phyloP scores from a whole-genome alignment of 768 basidiomycete species.

The Auricularia auricula-judae region DNA sequence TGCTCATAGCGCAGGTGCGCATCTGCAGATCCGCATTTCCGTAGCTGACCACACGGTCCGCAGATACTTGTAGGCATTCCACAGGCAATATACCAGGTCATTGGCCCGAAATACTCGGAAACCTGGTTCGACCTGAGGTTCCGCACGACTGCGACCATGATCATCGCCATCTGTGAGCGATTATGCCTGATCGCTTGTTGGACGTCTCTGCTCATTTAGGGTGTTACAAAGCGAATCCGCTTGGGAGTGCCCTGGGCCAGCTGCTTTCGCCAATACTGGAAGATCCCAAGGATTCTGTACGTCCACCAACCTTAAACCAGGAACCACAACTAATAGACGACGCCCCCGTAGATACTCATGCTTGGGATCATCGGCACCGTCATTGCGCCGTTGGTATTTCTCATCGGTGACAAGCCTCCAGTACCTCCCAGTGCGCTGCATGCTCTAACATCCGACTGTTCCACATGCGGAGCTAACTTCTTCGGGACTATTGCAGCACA shows the following conservation, averaged over 20 bases:
- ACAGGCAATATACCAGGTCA: slow-evolving; percentile 64
- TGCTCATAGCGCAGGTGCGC: slow-evolving; percentile 59
- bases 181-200: slow-evolving; percentile 21
- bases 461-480: background rate
- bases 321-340: background rate
- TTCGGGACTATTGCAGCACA: slow-evolving; percentile 10
- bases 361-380: slow-evolving; percentile 63
- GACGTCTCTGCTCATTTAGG: slow-evolving; percentile 13
- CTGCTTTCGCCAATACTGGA: slow-evolving; percentile 55
- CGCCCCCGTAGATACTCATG: slow-evolving; percentile 42
- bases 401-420: slow-evolving; percentile 54
- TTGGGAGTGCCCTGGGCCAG: slow-evolving; percentile 66
- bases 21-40: background rate
- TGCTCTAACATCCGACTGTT: background rate
- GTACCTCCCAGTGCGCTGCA: slow-evolving; percentile 59
- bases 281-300: slow-evolving; percentile 45
- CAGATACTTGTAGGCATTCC: slow-evolving; percentile 54
- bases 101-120: slow-evolving; percentile 75
- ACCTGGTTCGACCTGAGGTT: slow-evolving; percentile 71
- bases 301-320: slow-evolving; percentile 11
- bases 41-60: background rate
- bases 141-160: slow-evolving; percentile 69
- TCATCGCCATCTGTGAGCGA: slow-evolving; percentile 33
- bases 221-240: slow-evolving; percentile 42
- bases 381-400: slow-evolving; percentile 42